Evolutionary conservation across 768 basidiomycete species (phyloP), one percentile per base, ranked within the genome.

Genomic region (Amanita pallidorosea): DNA sequence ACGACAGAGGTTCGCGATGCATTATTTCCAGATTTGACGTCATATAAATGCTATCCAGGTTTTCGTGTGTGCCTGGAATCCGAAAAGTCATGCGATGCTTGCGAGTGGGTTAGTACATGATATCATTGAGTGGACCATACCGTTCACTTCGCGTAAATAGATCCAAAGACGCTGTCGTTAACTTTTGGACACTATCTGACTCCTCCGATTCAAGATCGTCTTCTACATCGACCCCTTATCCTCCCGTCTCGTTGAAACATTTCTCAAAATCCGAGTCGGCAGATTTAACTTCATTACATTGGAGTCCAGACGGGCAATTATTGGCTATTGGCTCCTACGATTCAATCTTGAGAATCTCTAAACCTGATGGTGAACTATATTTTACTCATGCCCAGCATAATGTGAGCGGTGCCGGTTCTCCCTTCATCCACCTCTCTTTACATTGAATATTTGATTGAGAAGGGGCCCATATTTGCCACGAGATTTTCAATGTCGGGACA

Each of bases 241-340:
- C 66, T 12, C 72, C 76, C 5, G 65, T 70, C 37, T 68, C 70
- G 18, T 57, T 87, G 34, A 68, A 76, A 42, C 74, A 79, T 56
- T 71, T 78, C 18, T 66, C 73, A 36, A 66, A 68, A 54, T 60
- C 69, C 22, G 66, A 70, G 22, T 61, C 70, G 29, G 76, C 77
- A 45, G 88, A 92, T 62, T 64, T 89, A 51, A 90, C 88, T 13
- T 80, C 81, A 36, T 58, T 92, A 42, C 79, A 85, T 58, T 92
- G 88, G 88, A 88, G 78, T 56, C 61, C 67, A 4, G 82, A 86
- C 49, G 89, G 89, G 15, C 75, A 75, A 25, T 67, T 88, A 12
- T 69, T 92, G 31, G 87, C 87, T 5, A 75, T 88, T 52, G 88
- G 85, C 9, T 88, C 83, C 17, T 87, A 84, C 54, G 88, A 91